phyloP scores from a whole-genome alignment of 352 stramenopile genomes.

The Elongisporangium senticosum region DNA sequence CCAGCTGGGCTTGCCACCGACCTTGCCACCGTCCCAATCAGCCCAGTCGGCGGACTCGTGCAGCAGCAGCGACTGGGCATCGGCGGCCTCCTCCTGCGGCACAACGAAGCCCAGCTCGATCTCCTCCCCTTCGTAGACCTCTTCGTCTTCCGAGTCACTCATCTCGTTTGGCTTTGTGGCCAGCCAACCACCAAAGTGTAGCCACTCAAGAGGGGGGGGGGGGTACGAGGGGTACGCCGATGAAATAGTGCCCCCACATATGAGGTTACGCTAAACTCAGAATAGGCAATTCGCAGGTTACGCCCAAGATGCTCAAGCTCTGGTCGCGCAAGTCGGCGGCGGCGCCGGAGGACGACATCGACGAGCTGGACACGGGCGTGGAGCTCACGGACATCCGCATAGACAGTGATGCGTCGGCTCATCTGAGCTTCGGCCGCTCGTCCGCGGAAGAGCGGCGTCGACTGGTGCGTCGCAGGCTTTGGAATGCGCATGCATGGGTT shows the following conservation, averaged over 20 bases:
- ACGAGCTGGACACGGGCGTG: slow-evolving; percentile 14
- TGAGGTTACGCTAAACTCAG: background rate
- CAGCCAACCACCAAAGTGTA: background rate
- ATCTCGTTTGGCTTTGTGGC: slow-evolving; percentile 7
- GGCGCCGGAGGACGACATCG: slow-evolving; percentile 3
- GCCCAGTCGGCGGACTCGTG: slow-evolving; percentile 65
- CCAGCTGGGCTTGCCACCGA: slow-evolving; percentile 87
- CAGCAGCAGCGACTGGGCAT: slow-evolving; percentile 21
- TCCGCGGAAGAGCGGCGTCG: slow-evolving; percentile 19
- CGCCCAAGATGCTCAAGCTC: background rate
- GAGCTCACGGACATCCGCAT: slow-evolving; percentile 12
- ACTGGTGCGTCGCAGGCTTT: slow-evolving; percentile 10
- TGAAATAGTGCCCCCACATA: background rate
- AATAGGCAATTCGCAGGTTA: background rate
- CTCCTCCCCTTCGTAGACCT: slow-evolving; percentile 31
- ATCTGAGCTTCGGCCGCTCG: slow-evolving; percentile 14
- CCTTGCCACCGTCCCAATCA: slow-evolving; percentile 91
- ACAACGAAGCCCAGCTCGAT: slow-evolving; percentile 79
- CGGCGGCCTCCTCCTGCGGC: slow-evolving; percentile 21
- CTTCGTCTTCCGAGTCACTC: slow-evolving; percentile 48
- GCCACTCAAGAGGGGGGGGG: background rate
- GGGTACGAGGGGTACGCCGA: background rate
- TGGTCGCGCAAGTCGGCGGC: background rate
- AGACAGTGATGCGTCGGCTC: slow-evolving; percentile 1
- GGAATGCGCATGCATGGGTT: background rate